phyloP scores from a whole-genome alignment of 2,329 filamentous ascomycete genomes.

The Ilyonectria robusta region DNA sequence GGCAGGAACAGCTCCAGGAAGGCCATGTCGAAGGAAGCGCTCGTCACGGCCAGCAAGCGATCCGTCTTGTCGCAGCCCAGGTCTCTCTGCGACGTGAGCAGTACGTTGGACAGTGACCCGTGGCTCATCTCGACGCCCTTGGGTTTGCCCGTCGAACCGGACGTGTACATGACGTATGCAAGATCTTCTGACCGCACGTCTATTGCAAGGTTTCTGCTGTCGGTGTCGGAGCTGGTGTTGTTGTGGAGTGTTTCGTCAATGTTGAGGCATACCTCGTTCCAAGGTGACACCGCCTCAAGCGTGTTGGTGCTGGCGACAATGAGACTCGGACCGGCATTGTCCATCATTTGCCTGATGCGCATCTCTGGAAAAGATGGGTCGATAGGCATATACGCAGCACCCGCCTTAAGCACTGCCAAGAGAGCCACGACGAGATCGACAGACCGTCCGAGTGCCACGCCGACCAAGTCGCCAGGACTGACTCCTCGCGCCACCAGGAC shows the following conservation, averaged over 20 bases:
- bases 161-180: background rate
- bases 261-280: background rate
- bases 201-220: background rate
- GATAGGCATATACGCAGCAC: background rate
- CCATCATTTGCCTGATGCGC: background rate
- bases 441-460: background rate
- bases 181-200: background rate
- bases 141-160: background rate
- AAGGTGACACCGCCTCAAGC: background rate
- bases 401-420: slow-evolving; percentile 1
- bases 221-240: background rate
- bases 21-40: background rate
- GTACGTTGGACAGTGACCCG: background rate
- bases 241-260: background rate
- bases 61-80: background rate
- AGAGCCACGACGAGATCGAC: background rate
- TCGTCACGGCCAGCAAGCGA: background rate
- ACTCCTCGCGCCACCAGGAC: background rate
- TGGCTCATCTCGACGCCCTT: background rate
- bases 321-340: background rate
- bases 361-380: background rate
- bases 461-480: background rate
- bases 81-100: background rate
- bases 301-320: background rate
- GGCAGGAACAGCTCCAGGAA: background rate